Conservation (phyloP, 2,329 filamentous ascomycete species). For the Ceratocystis ficicola region DNA sequence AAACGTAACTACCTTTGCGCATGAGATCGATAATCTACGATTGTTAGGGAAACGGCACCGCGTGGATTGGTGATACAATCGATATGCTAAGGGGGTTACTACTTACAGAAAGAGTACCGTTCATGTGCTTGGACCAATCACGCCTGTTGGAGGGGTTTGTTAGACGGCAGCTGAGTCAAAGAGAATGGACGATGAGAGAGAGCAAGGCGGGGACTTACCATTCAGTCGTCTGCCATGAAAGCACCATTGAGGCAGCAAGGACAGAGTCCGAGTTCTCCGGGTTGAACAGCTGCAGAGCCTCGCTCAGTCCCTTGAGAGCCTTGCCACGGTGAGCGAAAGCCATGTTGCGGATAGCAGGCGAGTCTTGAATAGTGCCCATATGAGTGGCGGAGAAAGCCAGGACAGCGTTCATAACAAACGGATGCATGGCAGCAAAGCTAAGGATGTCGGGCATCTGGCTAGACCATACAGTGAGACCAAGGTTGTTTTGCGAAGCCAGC, state of each 20-base stretch:
- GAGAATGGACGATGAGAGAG: background rate
- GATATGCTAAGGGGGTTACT: slow-evolving; percentile 28
- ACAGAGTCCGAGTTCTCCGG: slow-evolving; percentile 81
- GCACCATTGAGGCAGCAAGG: slow-evolving; percentile 75
- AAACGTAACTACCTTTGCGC: slow-evolving; percentile 78
- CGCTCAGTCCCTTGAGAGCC: slow-evolving; percentile 76
- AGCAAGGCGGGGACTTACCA: slow-evolving; percentile 49
- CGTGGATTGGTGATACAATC: background rate
- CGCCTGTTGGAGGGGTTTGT: slow-evolving; percentile 45
- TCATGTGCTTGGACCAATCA: slow-evolving; percentile 85
- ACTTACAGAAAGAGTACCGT: slow-evolving; percentile 76
- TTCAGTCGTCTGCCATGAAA: slow-evolving; percentile 93
- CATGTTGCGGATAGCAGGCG: slow-evolving; percentile 72
- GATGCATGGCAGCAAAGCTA: slow-evolving; percentile 64
- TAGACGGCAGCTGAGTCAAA: slow-evolving; percentile 26
- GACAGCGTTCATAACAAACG: slow-evolving; percentile 88
- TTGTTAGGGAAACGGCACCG: slow-evolving; percentile 23
- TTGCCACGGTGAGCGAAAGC: slow-evolving; percentile 79
- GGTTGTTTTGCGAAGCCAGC: slow-evolving; percentile 62
- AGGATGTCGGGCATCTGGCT: slow-evolving; percentile 72
- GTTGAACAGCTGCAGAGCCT: slow-evolving; percentile 75
- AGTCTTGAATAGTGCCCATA: slow-evolving; percentile 78
- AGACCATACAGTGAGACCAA: slow-evolving; percentile 83
- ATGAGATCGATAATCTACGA: slow-evolving; percentile 51
- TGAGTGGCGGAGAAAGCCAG: slow-evolving; percentile 92